Conservation (phyloP, 306 rosid genomes). For the Cicer chorassanicum region DNA sequence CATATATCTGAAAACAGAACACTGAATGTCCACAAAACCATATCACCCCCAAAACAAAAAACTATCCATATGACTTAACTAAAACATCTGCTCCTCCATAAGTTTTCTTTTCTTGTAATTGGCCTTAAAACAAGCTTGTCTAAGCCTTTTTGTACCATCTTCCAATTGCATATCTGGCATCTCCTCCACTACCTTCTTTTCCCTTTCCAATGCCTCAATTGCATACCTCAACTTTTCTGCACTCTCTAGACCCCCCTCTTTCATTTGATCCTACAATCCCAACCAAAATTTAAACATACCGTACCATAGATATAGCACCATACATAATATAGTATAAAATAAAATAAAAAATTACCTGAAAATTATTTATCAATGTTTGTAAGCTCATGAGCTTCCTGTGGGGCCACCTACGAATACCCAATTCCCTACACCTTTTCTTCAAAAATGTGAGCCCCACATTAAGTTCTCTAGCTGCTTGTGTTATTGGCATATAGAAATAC, state of each 20-base stretch:
- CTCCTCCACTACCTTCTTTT: slow-evolving; percentile 77
- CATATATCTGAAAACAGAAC: background rate
- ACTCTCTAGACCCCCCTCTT: slow-evolving; percentile 52
- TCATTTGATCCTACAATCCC: slow-evolving; percentile 55
- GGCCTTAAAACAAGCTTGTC: slow-evolving; percentile 91
- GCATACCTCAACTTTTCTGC: slow-evolving; percentile 61
- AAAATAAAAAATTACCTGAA: slow-evolving; percentile 50
- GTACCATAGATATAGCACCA: background rate
- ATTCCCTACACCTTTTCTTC: slow-evolving; percentile 83
- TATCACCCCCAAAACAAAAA: background rate
- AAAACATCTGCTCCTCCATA: slow-evolving; percentile 4
- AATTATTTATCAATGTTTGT: slow-evolving; percentile 71
- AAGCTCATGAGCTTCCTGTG: slow-evolving; percentile 87
- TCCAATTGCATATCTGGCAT: slow-evolving; percentile 72
- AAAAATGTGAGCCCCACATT: slow-evolving; percentile 77
- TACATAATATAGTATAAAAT: background rate
- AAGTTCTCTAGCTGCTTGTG: slow-evolving; percentile 77
- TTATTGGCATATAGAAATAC: slow-evolving; percentile 84
- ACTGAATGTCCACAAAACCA: background rate
- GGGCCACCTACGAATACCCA: slow-evolving; percentile 92
- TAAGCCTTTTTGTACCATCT: slow-evolving; percentile 67
- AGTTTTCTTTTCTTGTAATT: slow-evolving; percentile 86
- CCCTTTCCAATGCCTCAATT: slow-evolving; percentile 64
- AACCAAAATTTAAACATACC: background rate
- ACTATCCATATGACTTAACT: background rate